Evolutionary conservation across 345 rosid species (phyloP), one percentile per base, ranked within the genome.

Genomic region (Citrus hindsii): DNA sequence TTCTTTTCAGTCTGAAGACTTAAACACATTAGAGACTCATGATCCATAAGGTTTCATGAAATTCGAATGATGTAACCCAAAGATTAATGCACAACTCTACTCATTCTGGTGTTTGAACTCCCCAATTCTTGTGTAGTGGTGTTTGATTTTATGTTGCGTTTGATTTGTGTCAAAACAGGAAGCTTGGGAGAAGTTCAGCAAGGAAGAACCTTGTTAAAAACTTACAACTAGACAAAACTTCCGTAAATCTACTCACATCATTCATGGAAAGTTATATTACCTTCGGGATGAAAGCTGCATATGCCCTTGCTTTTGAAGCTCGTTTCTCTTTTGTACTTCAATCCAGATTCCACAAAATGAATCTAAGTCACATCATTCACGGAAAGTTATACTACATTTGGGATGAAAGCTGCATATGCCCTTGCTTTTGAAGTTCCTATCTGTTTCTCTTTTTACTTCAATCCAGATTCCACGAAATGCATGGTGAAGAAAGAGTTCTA

Each of bases 181-280:
- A 83, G 89, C 95, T 42, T 91, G 89, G 88, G 86, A 82, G 79
- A 91, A 91, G 86, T 88, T 89, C 79, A 81, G 71, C 25, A 77
- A 78, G 71, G 92, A 91, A 66, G 95, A 91, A 59, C 95, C 88
- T 73, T 82, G 82, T 46, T 84, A 59, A 79, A 67, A 53, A 30
- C 65, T 2, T 8, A 37, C 27, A 8, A 7, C 42, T 9, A 53
- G 22, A 56, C 18, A 19, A 27, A 38, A 58, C 35, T 19, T 55
- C n/a, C 16, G 72, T 51, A 68, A 48, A 62, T n/a, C 32, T 5
- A 35, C 30, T 70, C 22, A 37, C 69, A 61, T 48, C 27, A 30
- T n/a, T 66, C 3, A 46, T 0, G 56, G 16, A 71, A 24, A 61
- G 38, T 27, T 6, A n/a, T 71, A 12, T 40, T 35, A 75, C 38